Conservation (phyloP, 169 alveolate genomes). For the Ichthyophthirius multifiliis region DNA sequence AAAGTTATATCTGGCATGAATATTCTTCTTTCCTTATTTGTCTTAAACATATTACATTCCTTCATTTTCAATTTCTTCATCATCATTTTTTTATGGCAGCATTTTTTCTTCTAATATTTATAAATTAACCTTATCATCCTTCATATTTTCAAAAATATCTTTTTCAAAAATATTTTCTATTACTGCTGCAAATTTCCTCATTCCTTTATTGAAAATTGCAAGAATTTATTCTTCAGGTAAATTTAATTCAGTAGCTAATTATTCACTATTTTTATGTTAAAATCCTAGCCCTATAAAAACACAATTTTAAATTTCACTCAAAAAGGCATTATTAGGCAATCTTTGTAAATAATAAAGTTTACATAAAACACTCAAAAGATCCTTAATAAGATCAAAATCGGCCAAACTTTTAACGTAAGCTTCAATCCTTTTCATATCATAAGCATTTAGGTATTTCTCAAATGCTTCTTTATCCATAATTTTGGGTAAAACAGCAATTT, state of each 20-base stretch:
- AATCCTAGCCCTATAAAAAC: slow-evolving; percentile 77
- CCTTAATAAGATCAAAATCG: slow-evolving; percentile 79
- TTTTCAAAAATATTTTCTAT: slow-evolving; percentile 58
- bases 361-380: slow-evolving; percentile 73
- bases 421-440: slow-evolving; percentile 80
- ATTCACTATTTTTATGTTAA: slow-evolving; percentile 59
- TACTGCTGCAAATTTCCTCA: slow-evolving; percentile 62
- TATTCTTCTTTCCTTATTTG: not conserved
- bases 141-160: slow-evolving; percentile 39
- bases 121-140: not conserved
- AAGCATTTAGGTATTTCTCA: slow-evolving; percentile 48
- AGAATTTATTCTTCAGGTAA: slow-evolving; percentile 59
- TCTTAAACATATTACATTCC: not conserved
- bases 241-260: slow-evolving; percentile 49
- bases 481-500: too few species aligned
- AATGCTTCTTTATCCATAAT: slow-evolving; percentile 34
- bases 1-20: slow-evolving; percentile 4
- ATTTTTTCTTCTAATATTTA: not conserved
- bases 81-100: not conserved
- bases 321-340: slow-evolving; percentile 31
- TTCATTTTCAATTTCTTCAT: slow-evolving; percentile 8
- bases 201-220: slow-evolving; percentile 74
- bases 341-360: slow-evolving; percentile 61
- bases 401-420: slow-evolving; percentile 78
- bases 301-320: slow-evolving; percentile 68